A percentile compares a stretch with the other conserved stretches of the same genome.
phyloP scores from a whole-genome alignment of 2,329 filamentous ascomycete genomes.

The Herpotrichia juniperi region DNA sequence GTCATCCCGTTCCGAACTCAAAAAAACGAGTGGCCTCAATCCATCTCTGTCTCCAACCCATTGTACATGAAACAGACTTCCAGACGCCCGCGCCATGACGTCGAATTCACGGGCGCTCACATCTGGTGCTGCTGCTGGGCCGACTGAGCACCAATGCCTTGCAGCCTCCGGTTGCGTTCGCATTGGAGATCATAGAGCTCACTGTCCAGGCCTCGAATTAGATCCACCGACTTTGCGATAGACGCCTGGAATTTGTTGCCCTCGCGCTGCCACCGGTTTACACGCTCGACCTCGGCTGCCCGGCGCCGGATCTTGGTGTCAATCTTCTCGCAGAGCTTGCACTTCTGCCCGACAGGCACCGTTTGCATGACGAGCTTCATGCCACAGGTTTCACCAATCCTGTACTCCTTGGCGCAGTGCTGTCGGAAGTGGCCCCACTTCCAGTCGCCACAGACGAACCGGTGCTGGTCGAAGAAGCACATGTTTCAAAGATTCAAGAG shows the following conservation, averaged over 20 bases:
- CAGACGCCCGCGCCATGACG: constrained; percentile 35
- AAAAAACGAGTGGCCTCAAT: constrained; percentile 41
- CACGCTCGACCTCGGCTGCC: constrained; percentile 74
- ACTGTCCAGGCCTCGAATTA: constrained; percentile 72
- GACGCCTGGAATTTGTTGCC: constrained; percentile 64
- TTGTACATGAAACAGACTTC: constrained; percentile 44
- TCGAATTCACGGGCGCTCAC: constrained; percentile 18
- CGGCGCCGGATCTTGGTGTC: constrained; percentile 81
- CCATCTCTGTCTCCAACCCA: constrained; percentile 31
- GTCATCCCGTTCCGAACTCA: constrained; percentile 33
- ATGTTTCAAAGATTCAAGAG: constrained; percentile 59
- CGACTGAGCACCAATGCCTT: constrained; percentile 38
- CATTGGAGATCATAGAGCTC: constrained; percentile 71
- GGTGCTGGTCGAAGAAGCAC: constrained; percentile 95
- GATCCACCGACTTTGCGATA: constrained; percentile 71
- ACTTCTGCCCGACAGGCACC: constrained; percentile 66
- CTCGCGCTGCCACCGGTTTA: constrained; percentile 78
- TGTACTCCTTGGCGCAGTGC: constrained; percentile 93
- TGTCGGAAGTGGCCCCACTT: constrained; percentile 93
- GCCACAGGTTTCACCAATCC: constrained; percentile 94
- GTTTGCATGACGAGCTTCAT: constrained; percentile 87
- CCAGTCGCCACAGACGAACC: constrained; percentile 87
- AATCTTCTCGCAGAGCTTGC: constrained; percentile 87
- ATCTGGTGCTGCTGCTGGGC: constrained; percentile 56
- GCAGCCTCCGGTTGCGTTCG: constrained; percentile 55